Evolutionary conservation across 2,329 filamentous ascomycete species (phyloP).

Genomic region (Rugonectria rugulosa): DNA sequence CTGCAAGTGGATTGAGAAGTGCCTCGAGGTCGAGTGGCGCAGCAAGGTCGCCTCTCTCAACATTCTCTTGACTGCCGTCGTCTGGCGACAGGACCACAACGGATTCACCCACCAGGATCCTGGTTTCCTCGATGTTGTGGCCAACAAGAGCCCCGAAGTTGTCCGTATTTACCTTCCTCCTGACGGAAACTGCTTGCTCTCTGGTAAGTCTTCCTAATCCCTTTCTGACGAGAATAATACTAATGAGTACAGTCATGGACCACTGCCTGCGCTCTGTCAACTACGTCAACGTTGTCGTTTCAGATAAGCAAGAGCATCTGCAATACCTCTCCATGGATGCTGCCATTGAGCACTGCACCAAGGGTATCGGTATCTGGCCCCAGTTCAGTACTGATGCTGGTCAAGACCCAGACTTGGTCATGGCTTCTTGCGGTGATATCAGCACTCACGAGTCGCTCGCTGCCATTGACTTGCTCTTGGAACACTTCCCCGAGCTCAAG

Average conservation of each 20-base stretch:
- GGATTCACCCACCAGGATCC: conserved; percentile 85
- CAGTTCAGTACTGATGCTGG: conserved; percentile 77
- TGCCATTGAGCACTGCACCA: conserved; percentile 78
- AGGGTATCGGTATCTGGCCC: conserved; percentile 80
- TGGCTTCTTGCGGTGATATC: conserved; percentile 79
- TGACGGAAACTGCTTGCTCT: conserved; percentile 80
- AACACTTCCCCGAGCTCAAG: conserved; percentile 74
- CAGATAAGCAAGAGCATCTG: conserved; percentile 81
- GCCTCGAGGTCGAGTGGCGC: conserved; percentile 80
- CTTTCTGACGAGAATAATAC: background rate
- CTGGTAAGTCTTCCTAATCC: conserved; percentile 42
- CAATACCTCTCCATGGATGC: conserved; percentile 79
- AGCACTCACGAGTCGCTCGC: conserved; percentile 78
- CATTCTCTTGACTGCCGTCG: conserved; percentile 79
- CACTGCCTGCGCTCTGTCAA: conserved; percentile 77
- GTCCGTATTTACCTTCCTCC: conserved; percentile 83
- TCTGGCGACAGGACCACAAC: conserved; percentile 86
- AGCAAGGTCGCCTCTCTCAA: conserved; percentile 78
- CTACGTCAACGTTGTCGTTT: conserved; percentile 83
- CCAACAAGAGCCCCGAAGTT: conserved; percentile 81
- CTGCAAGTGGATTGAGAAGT: conserved; percentile 87
- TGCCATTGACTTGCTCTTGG: conserved; percentile 76
- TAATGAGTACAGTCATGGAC: conserved; percentile 63
- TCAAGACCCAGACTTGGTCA: conserved; percentile 75
- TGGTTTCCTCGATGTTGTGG: conserved; percentile 80